A percentile compares a stretch with the other conserved stretches of the same genome.
These are phyloP conservation scores for Pseudocercospora pini-densiflorae DNA, from an alignment of 2,329 filamentous ascomycete species.

Conservation along the genomic window DNA sequence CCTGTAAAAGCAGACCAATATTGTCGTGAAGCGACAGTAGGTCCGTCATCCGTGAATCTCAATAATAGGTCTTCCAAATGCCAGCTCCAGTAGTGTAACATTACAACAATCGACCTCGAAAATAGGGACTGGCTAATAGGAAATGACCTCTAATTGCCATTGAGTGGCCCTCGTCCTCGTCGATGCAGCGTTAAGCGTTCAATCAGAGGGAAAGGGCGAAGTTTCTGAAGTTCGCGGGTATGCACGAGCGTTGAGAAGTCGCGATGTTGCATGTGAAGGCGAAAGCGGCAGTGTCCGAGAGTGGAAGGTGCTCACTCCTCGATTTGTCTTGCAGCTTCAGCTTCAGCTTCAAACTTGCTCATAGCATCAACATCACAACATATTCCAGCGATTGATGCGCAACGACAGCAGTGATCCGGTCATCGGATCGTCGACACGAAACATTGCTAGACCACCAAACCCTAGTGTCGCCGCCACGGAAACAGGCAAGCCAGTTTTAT, in stretches of 20 bases:
- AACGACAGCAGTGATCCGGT: not conserved
- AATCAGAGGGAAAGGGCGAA: too few relatives aligned
- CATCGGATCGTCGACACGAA: not conserved
- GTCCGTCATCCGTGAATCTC: too few relatives aligned
- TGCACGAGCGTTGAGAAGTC: not conserved
- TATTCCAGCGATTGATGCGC: not conserved
- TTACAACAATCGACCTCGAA: too few relatives aligned
- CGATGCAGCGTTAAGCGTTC: not conserved
- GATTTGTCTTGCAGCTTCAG: not conserved
- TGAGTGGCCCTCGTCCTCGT: not conserved
- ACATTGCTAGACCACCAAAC: not conserved
- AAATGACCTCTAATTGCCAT: not conserved
- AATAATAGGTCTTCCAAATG: too few relatives aligned
- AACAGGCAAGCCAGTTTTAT: not conserved
- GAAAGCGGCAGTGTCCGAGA: not conserved
- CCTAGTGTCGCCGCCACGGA: rapidly evolving
- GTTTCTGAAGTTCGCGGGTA: not conserved
- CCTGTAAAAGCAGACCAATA: too few relatives aligned
- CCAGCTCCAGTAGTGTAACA: too few relatives aligned
- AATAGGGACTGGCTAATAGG: too few relatives aligned
- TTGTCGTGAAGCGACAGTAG: too few relatives aligned
- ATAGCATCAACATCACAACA: not conserved
- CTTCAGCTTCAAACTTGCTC: not conserved
- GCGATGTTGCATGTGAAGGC: not conserved
- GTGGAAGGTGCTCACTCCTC: not conserved